Conservation (phyloP, 768 basidiomycete genomes). For the Rhizopogon salebrosus region DNA sequence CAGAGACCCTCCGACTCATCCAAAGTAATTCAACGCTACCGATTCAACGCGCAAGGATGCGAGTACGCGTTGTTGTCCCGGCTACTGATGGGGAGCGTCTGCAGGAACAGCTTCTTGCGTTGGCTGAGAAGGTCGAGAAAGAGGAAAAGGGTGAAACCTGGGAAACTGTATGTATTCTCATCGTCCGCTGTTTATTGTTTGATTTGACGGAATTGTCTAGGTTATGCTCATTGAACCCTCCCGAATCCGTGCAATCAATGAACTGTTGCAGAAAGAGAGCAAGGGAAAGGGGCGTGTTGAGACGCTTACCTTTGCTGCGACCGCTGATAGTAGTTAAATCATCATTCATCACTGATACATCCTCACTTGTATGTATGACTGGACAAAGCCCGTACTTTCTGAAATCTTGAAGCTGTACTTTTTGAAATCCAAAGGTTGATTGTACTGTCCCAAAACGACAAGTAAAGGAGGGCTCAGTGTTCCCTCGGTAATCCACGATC, state of each 20-base stretch:
- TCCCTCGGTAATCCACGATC: no score
- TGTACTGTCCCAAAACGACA: no score
- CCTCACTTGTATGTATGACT: not conserved
- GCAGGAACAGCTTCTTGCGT: constrained; percentile 63
- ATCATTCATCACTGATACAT: not conserved
- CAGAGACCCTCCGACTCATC: constrained; percentile 81
- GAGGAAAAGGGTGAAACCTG: constrained; percentile 77
- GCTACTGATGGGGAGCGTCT: constrained; percentile 58
- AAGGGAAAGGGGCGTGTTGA: constrained; percentile 86
- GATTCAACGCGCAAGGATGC: constrained; percentile 91
- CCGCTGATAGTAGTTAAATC: constrained; percentile 30
- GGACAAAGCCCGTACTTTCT: no score
- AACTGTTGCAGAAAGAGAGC: constrained; percentile 85
- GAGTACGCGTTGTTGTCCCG: constrained; percentile 78
- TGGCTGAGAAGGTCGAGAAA: constrained; percentile 80
- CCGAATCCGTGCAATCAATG: constrained; percentile 84
- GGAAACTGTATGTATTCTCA: constrained; percentile 65
- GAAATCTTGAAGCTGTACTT: no score
- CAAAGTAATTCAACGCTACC: constrained; percentile 83
- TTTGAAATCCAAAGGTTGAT: no score
- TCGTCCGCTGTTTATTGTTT: not conserved
- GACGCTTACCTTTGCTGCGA: constrained; percentile 71
- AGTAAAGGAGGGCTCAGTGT: no score
- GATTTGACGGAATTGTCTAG: constrained; percentile 35
- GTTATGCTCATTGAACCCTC: constrained; percentile 90